phyloP scores from a whole-genome alignment of 176 grass and related monocot genomes.

The Musa troglodytarum region DNA sequence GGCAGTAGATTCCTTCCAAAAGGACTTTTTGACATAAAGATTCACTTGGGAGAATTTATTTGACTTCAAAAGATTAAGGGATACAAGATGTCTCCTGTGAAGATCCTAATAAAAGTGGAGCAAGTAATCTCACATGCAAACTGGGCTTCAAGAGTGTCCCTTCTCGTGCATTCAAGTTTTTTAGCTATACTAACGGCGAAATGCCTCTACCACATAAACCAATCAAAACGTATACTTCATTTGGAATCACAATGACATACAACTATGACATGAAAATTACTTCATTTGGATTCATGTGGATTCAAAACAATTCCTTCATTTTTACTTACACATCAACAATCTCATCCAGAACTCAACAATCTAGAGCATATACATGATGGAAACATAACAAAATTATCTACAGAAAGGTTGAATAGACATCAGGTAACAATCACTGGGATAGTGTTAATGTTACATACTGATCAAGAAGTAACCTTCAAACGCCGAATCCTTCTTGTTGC shows the following conservation, averaged over 20 bases:
- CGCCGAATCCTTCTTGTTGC: not conserved
- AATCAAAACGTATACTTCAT: too few relatives aligned
- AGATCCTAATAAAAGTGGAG: not conserved
- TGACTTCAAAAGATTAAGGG: not conserved
- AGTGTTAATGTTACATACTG: constrained; percentile 3
- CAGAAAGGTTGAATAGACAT: not conserved
- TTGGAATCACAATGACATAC: too few relatives aligned
- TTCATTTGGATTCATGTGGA: too few relatives aligned
- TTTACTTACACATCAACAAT: not conserved
- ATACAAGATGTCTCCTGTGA: not conserved
- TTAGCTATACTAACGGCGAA: too few relatives aligned
- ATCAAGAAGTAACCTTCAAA: not conserved
- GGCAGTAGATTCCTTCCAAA: not conserved
- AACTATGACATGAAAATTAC: too few relatives aligned
- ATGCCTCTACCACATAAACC: too few relatives aligned
- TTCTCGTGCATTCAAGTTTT: too few relatives aligned
- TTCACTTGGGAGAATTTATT: not conserved
- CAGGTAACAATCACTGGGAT: not conserved
- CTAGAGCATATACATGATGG: not conserved
- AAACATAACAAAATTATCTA: constrained; percentile 9
- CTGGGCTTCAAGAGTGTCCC: not conserved
- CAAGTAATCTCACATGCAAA: not conserved
- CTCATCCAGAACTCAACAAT: constrained; percentile 3
- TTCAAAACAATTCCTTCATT: not conserved
- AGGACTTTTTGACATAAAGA: not conserved